Evolutionary conservation across 1,284 basidiomycete genomes (phyloP), one percentile per base, ranked within the genome.

Genomic region (Ganoderma lingzhi): DNA sequence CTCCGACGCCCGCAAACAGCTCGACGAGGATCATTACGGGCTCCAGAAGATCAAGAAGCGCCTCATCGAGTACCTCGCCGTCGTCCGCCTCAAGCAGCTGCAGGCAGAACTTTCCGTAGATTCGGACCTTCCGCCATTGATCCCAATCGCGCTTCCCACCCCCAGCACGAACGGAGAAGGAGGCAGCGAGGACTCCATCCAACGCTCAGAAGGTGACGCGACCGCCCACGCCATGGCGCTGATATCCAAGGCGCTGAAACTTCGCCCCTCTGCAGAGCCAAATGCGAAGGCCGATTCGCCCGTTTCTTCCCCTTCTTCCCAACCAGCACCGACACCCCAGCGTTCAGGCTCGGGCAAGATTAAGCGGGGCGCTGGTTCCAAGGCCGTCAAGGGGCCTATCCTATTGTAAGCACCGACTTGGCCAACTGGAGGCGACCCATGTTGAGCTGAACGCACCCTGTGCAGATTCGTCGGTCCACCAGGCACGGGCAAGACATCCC

Each of bases 41-140:
- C 84, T 97, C 12, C 94, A 95, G 74, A 95, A 95, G 80, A 90
- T 97, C 80, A 97, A 97, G 86, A 93, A 94, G 72, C 88, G 96
- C 10, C 84, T 97, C 14, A 92, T 96, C 66, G 96, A 97, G 77
- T 97, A 96, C 78, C 86, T 97, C 30, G 96, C 95, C 0, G 92
- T 97, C 35, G 92, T 96, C 60, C 87, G 95, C 73, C 83, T 97
- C 60, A 90, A 89, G 71, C 90, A 94, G 72, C 84, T 92, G 61
- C 75, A 79, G 55, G 73, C 76, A 0, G 85, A 85, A 67, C 80
- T 78, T 60, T 83, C 85, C 68, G 77, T 76, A 19, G 72, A 78
- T 41, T 23, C 48, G 23, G 68, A 61, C 56, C 35, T 59, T 2
- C 53, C 17, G 2, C 41, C 45, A 9, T 17, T 64, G 39, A 30